Evolutionary conservation across 257 asterid genomes (phyloP).

Genomic region (Paulownia fortunei): DNA sequence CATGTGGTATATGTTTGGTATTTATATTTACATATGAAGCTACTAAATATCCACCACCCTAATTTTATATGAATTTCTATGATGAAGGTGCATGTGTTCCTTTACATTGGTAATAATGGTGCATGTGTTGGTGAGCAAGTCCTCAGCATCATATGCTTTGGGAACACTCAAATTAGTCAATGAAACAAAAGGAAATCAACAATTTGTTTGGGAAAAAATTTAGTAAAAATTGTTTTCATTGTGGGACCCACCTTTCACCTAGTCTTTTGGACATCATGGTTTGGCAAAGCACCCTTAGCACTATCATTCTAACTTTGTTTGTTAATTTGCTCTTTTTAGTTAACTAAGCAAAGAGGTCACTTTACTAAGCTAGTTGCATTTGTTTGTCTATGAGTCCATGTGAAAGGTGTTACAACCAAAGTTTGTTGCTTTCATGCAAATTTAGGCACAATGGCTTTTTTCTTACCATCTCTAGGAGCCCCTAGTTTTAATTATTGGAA

Average conservation of each 20-base stretch:
- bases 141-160: conserved; percentile 52
- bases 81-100: conserved; percentile 46
- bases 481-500: no score
- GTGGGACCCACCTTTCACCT: conserved; percentile 37
- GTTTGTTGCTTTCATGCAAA: conserved; percentile 23
- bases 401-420: conserved; percentile 33
- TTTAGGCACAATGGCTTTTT: conserved; percentile 4
- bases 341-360: conserved; percentile 21
- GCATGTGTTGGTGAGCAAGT: conserved; percentile 52
- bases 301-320: conserved; percentile 15
- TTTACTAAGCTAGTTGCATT: conserved; percentile 24
- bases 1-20: neutral
- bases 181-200: conserved; percentile 25
- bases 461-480: neutral
- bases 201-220: neutral
- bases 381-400: conserved; percentile 30
- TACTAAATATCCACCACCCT: conserved; percentile 14
- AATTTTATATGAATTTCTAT: conserved; percentile 19
- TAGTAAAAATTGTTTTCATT: neutral
- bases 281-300: neutral
- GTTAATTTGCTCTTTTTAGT: conserved; percentile 16
- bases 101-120: conserved; percentile 46
- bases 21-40: conserved; percentile 2
- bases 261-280: conserved; percentile 1
- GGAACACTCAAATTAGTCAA: conserved; percentile 46